Base-by-base conservation (phyloP, 805 yeast genomes). In the Starmerella potacharoeniae region DNA sequence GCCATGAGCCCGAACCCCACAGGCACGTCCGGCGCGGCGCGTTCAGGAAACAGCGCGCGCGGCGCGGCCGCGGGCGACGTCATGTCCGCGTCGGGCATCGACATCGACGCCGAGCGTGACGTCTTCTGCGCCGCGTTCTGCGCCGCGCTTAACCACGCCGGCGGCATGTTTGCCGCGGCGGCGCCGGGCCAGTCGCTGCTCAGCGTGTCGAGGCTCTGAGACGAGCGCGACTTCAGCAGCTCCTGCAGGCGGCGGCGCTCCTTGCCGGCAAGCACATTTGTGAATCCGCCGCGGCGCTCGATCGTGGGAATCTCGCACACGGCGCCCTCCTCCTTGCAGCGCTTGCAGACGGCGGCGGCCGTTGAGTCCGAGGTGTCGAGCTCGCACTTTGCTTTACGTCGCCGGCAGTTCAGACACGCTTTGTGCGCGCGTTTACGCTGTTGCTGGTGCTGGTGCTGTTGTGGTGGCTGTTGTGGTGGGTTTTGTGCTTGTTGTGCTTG, bases 401-500 rank as follows among this genome's bases (percentile, higher is more conserved):
- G 78, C n/a, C 96, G 77, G 66, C 97, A 90, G 69, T 82, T 86
- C 50, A 86, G 69, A 64, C 97, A 90, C 0, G 97, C 97, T 58
- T 80, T 77, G 67, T 85, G 90, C 57, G 81, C 80, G 22, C 51
- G 51, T 8, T 37, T 48, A 16, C 51, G 51, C 34, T 46, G 49
- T 6, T 42, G 45, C n/a, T n/a, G 29, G 10, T 40, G 43, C 16
- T 36, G 16, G 29, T 28, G 45, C 45, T 42, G 45, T 28, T 42
- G 47, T 22, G 39, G 6, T 6, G 39, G 39, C 39, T 36, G 39
- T 5, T 10, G 39, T 36, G 39, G n/a, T 14, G 9, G 39, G n/a
- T 36, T 36, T 36, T 6, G 39, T 36, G 11, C 37, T 29, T 22
- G 28, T 9, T 43, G 47, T n/a, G n/a, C n/a, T n/a, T 22, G 47